Base-by-base conservation (phyloP, 805 yeast genomes). In the Metschnikowia lunata region DNA sequence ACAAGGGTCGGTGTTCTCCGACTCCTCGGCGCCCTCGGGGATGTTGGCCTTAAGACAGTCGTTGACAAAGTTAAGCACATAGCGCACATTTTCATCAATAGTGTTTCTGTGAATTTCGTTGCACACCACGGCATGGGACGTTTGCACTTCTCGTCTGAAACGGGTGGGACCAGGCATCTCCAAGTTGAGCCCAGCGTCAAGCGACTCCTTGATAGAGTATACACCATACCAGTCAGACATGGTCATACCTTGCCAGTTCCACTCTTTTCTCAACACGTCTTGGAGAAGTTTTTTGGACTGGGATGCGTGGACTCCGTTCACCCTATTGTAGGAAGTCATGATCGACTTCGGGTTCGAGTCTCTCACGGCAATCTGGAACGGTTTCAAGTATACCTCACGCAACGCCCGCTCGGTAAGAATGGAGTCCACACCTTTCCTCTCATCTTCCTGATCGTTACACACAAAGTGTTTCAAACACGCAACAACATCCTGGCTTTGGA, bases 221-320 rank as follows among this genome's bases (percentile, higher is more conserved):
- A 72, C 69, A 26, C 86, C 87, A 56, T 56, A 75, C 86, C 86
- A 81, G 61, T 81, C 87, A 27, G 82, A 75, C 80, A 82, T 78
- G 30, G 73, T 58, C 32, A 74, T 58, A 36, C 86, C 86, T 7
- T 74, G 64, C 63, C 70, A 81, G 6, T 67, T 64, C 83, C 83
- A 81, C 57, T 81, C 85, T 2, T 66, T 56, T 43, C 82, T 64
- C 47, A 81, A 62, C 31, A 79, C 61, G 28, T 75, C 73, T 10
- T 69, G 60, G 34, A 81, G 52, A 36, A 79, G 56, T 33, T 57
- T 52, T 44, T 65, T 63, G 37, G 69, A 62, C 52, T 80, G 76
- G 23, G 80, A 71, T 37, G 63, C 80, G 57, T 81, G 85, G 10
- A 55, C 72, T 32, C 85, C 87, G 52, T 82, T 82, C 54, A 82